Percentiles rank a stretch among this genome's conserved stretches.
phyloP scores from a whole-genome alignment of 1,139 yeast species.

The Sugiyamaella japonica region DNA sequence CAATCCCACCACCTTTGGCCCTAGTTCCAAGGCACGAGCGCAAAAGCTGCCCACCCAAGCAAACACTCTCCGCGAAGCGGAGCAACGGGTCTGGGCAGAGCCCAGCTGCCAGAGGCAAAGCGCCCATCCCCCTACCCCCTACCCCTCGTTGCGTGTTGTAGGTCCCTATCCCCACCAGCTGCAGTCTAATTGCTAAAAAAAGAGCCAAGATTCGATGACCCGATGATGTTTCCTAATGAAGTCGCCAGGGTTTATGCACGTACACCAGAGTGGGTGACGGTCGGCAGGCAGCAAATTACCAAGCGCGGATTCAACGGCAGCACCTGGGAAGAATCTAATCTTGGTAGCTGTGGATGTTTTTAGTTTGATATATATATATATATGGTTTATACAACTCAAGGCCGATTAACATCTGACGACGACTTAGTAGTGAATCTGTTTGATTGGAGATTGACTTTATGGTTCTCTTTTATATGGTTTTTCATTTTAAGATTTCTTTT shows the following conservation, averaged over 20 bases:
- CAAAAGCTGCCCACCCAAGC: not conserved
- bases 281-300: conserved; percentile 9
- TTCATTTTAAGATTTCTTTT: not conserved
- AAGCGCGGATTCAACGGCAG: conserved; percentile 14
- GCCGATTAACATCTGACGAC: too few species aligned
- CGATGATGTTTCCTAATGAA: conserved; percentile 9
- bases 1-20: too few species aligned
- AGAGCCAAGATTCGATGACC: conserved; percentile 18
- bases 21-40: too few species aligned
- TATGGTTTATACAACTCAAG: not conserved
- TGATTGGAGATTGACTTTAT: not conserved
- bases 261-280: conserved; percentile 1
- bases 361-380: conserved; percentile 3
- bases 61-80: not conserved
- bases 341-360: not conserved
- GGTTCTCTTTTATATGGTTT: not conserved
- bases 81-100: not conserved
- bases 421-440: not conserved
- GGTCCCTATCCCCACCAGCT: not conserved
- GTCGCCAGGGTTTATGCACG: conserved; percentile 3
- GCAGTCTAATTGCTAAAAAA: conserved; percentile 17
- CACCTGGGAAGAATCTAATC: not conserved
- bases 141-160: too few species aligned
- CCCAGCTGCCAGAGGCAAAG: not conserved
- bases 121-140: not conserved